phyloP scores from a whole-genome alignment of 2,329 filamentous ascomycete species.

The Hypoxylon sp. region DNA sequence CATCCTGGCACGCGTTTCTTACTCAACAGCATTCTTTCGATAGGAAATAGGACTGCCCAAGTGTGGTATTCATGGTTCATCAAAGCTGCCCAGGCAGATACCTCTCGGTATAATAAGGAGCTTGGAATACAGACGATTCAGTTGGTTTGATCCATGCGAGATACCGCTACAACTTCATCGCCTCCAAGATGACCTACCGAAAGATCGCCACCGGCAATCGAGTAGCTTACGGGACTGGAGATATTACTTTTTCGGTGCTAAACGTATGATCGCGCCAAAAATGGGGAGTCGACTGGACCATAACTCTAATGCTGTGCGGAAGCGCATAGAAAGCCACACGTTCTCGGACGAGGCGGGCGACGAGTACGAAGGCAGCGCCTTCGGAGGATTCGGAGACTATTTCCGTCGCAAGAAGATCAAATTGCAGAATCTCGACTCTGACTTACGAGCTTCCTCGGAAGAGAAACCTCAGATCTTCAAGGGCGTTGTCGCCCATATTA shows the following conservation, averaged over 20 bases:
- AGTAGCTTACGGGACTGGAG: constrained; percentile 6
- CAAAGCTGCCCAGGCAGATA: not conserved
- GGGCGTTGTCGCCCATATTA: constrained; percentile 88
- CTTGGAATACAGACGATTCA: not conserved
- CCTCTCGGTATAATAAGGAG: not conserved
- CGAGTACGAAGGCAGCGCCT: constrained; percentile 86
- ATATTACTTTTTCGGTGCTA: not conserved
- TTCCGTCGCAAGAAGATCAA: constrained; percentile 97
- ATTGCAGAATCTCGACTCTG: constrained; percentile 89
- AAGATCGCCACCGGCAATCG: constrained; percentile 28
- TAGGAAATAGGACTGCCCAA: not conserved
- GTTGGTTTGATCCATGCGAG: not conserved
- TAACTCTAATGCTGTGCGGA: constrained; percentile 68
- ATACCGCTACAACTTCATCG: not conserved
- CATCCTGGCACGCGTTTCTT: constrained; percentile 16
- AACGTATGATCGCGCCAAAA: constrained; percentile 25
- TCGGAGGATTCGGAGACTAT: constrained; percentile 91
- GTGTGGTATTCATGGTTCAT: not conserved
- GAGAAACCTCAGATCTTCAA: constrained; percentile 88
- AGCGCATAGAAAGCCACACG: constrained; percentile 69
- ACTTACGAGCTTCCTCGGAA: constrained; percentile 72
- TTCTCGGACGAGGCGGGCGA: constrained; percentile 87
- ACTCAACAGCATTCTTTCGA: not conserved
- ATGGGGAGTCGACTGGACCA: constrained; percentile 70
- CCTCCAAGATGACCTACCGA: constrained; percentile 34